Evolutionary conservation across 495 filamentous ascomycete species (phyloP).

Genomic region (Podospora pseudopauciseta): DNA sequence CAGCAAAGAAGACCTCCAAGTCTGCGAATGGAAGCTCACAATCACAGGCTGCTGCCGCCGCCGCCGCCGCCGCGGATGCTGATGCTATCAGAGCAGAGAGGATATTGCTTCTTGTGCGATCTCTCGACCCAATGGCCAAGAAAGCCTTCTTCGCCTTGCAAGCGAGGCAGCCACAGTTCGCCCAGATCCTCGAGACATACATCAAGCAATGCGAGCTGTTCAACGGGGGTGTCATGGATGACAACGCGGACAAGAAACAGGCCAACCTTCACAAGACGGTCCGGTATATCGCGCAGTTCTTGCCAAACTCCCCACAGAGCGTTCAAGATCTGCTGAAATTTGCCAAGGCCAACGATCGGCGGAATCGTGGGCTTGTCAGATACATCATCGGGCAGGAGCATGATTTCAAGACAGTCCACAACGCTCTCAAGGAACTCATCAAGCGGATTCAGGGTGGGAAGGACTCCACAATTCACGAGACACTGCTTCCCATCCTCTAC

Average conservation of each 20-base stretch:
- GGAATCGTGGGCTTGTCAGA: conserved; percentile 82
- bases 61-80: conserved; percentile 54
- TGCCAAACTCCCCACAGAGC: conserved; percentile 67
- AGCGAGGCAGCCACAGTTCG: conserved; percentile 64
- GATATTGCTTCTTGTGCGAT: conserved; percentile 73
- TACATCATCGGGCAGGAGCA: conserved; percentile 82
- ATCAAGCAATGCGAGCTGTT: conserved; percentile 78
- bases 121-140: conserved; percentile 72
- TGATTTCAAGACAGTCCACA: conserved; percentile 86
- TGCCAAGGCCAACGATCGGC: conserved; percentile 85
- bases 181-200: conserved; percentile 65
- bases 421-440: conserved; percentile 83
- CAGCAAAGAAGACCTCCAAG: conserved; percentile 59
- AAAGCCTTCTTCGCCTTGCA: conserved; percentile 89
- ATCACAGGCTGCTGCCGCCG: conserved; percentile 51
- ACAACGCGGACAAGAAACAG: conserved; percentile 64
- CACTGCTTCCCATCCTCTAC: conserved; percentile 78
- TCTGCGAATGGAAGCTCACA: conserved; percentile 45
- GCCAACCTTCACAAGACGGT: conserved; percentile 62
- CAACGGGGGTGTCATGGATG: conserved; percentile 80
- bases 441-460: conserved; percentile 64
- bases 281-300: conserved; percentile 63
- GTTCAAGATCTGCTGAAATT: conserved; percentile 80
- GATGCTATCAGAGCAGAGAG: conserved; percentile 85
- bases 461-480: conserved; percentile 62